These are phyloP conservation scores for Juglanconis juglandina DNA, from an alignment of 2,329 filamentous ascomycete genomes.

Conservation along the genomic window DNA sequence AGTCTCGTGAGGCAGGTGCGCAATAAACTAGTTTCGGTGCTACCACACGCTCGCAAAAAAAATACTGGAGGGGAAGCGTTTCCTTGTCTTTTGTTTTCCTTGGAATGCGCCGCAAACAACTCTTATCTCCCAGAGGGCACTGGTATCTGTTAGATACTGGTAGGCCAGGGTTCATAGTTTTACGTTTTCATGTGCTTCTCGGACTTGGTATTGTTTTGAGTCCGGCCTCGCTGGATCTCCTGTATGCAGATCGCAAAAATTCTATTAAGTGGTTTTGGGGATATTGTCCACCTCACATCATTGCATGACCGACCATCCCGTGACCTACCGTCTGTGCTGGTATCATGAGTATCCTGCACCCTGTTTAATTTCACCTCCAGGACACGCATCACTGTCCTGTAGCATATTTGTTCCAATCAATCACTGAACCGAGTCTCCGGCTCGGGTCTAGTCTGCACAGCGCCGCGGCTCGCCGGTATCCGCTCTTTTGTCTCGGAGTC, in stretches of 20 bases:
- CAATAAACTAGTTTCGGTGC: neutral
- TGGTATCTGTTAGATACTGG: neutral
- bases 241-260: neutral
- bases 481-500: no score
- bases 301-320: no score
- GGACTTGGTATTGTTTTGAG: neutral
- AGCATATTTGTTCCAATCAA: no score
- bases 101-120: neutral
- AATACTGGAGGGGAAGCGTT: neutral
- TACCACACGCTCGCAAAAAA: neutral
- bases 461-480: no score
- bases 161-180: neutral
- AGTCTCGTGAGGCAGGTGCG: neutral
- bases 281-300: no score
- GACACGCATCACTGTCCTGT: no score
- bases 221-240: neutral
- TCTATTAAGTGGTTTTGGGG: no score
- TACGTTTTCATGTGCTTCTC: neutral
- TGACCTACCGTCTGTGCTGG: no score
- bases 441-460: no score
- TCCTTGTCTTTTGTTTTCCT: neutral
- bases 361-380: no score
- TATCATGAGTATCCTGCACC: no score
- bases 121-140: neutral
- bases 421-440: no score